phyloP scores from a whole-genome alignment of 345 rosid species.

The Cardamine occulta region DNA sequence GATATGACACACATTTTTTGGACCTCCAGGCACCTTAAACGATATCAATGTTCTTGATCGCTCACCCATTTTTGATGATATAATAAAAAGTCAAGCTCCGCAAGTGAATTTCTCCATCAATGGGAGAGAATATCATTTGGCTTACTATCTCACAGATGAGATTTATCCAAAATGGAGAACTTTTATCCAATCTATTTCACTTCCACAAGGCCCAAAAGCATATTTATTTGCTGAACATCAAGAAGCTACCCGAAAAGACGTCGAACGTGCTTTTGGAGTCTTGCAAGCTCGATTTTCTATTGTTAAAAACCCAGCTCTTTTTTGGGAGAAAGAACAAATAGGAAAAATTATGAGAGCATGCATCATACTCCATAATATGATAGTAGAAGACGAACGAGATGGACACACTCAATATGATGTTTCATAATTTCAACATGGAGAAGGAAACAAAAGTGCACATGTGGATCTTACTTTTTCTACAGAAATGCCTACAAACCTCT shows the following conservation, averaged over 20 bases:
- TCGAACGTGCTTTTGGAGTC: conserved; percentile 3
- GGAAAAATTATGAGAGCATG: neutral
- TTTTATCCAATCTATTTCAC: too few species aligned
- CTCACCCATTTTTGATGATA: neutral
- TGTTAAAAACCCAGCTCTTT: neutral
- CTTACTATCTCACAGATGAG: neutral
- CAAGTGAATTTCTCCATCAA: neutral
- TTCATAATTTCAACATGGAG: too few species aligned
- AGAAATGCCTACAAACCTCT: too few species aligned
- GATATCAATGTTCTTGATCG: neutral
- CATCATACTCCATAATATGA: neutral
- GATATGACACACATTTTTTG: neutral
- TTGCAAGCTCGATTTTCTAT: conserved; percentile 1
- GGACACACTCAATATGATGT: too few species aligned
- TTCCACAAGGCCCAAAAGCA: neutral
- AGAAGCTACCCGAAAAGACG: neutral
- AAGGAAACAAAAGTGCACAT: too few species aligned
- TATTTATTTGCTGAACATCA: neutral
- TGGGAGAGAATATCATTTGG: neutral
- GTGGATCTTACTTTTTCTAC: too few species aligned
- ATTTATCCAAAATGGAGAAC: too few species aligned
- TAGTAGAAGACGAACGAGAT: neutral
- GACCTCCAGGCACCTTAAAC: neutral
- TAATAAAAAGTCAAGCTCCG: neutral
- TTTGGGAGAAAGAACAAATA: neutral